phyloP scores from a whole-genome alignment of 2,329 filamentous ascomycete species.

The Aschersonia sp. region DNA sequence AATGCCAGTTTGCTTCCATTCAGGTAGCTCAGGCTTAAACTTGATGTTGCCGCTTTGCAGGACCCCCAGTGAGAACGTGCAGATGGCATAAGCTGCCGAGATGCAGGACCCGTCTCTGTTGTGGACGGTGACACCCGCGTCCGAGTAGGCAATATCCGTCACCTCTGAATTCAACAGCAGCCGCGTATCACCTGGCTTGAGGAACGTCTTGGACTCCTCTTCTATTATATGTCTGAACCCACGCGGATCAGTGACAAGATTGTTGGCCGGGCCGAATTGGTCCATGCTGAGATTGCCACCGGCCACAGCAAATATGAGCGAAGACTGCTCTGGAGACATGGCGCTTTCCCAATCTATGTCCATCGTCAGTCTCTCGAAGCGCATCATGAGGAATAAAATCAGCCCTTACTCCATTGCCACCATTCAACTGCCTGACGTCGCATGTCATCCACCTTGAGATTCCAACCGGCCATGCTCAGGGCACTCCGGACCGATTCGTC shows the following conservation, averaged over 20 bases:
- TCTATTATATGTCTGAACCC: constrained; percentile 46
- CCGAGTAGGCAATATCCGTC: constrained; percentile 35
- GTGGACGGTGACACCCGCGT: constrained; percentile 35
- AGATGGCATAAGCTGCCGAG: constrained; percentile 46
- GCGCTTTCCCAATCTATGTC: constrained; percentile 39
- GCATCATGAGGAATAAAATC: not conserved
- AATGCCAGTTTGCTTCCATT: constrained; percentile 51
- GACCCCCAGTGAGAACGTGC: constrained; percentile 55
- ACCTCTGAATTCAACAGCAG: constrained; percentile 45
- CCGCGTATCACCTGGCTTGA: constrained; percentile 37
- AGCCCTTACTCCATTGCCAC: constrained; percentile 24
- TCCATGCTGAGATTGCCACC: constrained; percentile 48
- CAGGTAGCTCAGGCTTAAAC: constrained; percentile 44
- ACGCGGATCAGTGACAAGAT: constrained; percentile 45
- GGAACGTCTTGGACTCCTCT: constrained; percentile 41
- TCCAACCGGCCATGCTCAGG: constrained; percentile 46
- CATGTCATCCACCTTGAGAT: constrained; percentile 36
- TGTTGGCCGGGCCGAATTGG: constrained; percentile 46
- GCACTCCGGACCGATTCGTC: constrained; percentile 47
- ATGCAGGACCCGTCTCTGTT: constrained; percentile 41
- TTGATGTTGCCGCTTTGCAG: constrained; percentile 45
- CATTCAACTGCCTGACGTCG: constrained; percentile 47
- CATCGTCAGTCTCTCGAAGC: not conserved
- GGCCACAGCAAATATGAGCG: constrained; percentile 38
- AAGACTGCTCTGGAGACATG: constrained; percentile 38